Conservation (phyloP, 768 basidiomycete genomes). For the Tulasnella sp. region DNA sequence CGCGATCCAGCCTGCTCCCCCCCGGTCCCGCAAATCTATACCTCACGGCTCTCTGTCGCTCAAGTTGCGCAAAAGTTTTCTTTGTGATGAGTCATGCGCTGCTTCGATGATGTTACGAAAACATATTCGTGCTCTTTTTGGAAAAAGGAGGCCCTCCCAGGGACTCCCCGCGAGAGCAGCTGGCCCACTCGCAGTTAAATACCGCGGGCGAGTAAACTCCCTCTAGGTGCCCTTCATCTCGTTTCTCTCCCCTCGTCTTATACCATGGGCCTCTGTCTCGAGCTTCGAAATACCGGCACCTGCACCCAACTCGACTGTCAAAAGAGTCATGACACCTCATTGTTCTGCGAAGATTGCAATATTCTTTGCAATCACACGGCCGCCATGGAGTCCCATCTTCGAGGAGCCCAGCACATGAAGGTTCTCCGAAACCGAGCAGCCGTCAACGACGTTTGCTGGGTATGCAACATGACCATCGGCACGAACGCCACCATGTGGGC, state of each 20-base stretch:
- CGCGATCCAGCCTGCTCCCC: too few relatives aligned
- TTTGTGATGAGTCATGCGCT: too few relatives aligned
- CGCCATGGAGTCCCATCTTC: not conserved
- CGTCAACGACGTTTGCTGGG: not conserved
- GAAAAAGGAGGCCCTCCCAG: not conserved
- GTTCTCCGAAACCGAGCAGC: not conserved
- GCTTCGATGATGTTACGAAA: too few relatives aligned
- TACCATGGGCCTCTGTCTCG: not conserved
- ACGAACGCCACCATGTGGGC: not conserved
- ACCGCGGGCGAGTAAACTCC: not conserved
- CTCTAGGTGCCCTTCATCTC: not conserved
- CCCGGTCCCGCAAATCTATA: too few relatives aligned
- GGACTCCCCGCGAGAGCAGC: not conserved
- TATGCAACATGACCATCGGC: not conserved
- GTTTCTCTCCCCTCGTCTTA: not conserved
- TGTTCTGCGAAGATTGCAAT: constrained; percentile 1
- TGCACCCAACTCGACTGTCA: not conserved
- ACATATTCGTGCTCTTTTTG: not conserved
- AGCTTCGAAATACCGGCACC: not conserved
- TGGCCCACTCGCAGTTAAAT: not conserved
- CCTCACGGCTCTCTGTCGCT: too few relatives aligned
- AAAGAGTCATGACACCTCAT: not conserved
- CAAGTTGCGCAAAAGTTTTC: too few relatives aligned
- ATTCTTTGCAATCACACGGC: not conserved
- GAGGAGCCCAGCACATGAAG: not conserved